phyloP scores from a whole-genome alignment of 83 land plant genomes.

The Diphasiastrum complanatum region DNA sequence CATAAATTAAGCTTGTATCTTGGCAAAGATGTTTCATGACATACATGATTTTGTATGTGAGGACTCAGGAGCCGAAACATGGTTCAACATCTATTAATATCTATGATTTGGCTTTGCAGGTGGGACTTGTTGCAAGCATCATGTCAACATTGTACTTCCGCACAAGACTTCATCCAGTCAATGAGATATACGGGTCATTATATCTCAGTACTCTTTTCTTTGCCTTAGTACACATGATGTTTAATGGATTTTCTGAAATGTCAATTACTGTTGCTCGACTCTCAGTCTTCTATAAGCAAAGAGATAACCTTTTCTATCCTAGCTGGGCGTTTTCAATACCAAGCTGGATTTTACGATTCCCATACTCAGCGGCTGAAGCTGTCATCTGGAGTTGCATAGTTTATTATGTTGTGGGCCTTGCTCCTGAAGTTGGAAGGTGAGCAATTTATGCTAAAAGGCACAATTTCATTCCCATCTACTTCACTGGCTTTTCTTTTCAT shows the following conservation, averaged over 20 bases:
- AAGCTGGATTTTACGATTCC: constrained; percentile 74
- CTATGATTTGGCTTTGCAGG: constrained; percentile 49
- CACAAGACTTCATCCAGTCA: constrained; percentile 60
- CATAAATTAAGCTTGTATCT: too few species aligned
- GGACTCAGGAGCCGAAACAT: too few species aligned
- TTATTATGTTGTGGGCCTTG: constrained; percentile 73
- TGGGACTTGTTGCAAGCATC: constrained; percentile 59
- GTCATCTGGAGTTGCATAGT: constrained; percentile 74
- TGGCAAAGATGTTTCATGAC: too few species aligned
- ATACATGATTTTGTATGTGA: too few species aligned
- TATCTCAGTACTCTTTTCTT: constrained; percentile 77
- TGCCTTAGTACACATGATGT: constrained; percentile 67
- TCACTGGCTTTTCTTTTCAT: background rate
- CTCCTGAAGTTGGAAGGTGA: constrained; percentile 68
- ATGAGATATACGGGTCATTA: constrained; percentile 54
- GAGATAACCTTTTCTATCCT: constrained; percentile 87
- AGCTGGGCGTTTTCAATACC: constrained; percentile 86
- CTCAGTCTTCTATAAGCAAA: constrained; percentile 87
- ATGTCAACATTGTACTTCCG: constrained; percentile 77
- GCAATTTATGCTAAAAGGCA: too few species aligned
- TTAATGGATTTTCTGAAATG: constrained; percentile 91
- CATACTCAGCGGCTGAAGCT: constrained; percentile 69
- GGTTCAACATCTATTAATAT: too few species aligned
- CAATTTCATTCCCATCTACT: too few species aligned
- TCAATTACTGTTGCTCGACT: constrained; percentile 71